Evolutionary conservation across 2,329 filamentous ascomycete species (phyloP).

Genomic region (Aspergillus pseudoglaucus): DNA sequence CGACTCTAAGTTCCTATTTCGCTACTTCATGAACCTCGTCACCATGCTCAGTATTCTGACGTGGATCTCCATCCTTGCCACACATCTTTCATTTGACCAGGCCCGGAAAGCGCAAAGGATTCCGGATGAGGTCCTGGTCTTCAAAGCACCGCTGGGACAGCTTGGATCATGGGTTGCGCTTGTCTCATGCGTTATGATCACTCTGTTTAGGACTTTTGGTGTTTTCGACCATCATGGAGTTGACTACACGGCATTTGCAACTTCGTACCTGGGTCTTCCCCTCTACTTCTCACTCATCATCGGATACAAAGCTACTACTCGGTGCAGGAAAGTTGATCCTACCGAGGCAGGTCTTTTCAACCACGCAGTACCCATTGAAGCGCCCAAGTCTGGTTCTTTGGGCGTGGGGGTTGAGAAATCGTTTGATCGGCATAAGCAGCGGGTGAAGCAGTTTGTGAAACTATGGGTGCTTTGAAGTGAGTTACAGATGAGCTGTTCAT

Average conservation of each 20-base stretch:
- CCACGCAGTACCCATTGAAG: background rate
- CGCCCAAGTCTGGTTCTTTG: background rate
- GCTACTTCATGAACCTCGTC: constrained; percentile 59
- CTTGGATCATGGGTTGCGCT: constrained; percentile 62
- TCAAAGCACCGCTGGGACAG: constrained; percentile 63
- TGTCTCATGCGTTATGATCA: constrained; percentile 63
- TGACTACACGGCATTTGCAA: constrained; percentile 67
- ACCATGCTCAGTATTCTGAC: constrained; percentile 61
- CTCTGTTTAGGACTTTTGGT: constrained; percentile 72
- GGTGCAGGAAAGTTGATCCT: constrained; percentile 49
- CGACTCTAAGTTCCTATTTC: constrained; percentile 52
- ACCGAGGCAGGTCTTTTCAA: constrained; percentile 59
- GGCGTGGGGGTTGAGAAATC: background rate
- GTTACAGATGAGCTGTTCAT: too few relatives aligned
- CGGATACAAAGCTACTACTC: constrained; percentile 56
- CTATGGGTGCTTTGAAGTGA: background rate
- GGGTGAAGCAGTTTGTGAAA: background rate
- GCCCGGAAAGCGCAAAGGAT: constrained; percentile 57
- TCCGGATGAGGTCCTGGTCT: constrained; percentile 51
- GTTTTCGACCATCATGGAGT: constrained; percentile 56
- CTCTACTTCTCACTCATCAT: constrained; percentile 63
- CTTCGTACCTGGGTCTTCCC: constrained; percentile 68
- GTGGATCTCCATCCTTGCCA: constrained; percentile 61
- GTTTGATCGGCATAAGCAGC: background rate
- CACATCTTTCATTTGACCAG: constrained; percentile 60